phyloP scores from a whole-genome alignment of 2,329 filamentous ascomycete genomes.

The Colletotrichum horii region DNA sequence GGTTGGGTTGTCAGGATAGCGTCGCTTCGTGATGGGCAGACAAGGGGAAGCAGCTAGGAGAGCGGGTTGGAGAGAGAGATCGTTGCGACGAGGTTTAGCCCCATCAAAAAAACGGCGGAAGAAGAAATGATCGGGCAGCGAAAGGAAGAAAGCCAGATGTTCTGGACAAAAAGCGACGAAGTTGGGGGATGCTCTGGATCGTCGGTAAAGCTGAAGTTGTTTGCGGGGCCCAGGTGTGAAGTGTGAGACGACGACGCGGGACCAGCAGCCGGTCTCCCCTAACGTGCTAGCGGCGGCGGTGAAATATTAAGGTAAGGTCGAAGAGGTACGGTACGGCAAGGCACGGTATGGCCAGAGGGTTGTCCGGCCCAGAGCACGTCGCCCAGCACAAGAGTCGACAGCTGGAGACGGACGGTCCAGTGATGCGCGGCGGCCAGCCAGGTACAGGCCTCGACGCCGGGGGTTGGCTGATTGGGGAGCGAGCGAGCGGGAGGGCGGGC shows the following conservation, averaged over 20 bases:
- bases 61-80: neutral
- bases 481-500: neutral
- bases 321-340: neutral
- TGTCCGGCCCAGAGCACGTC: conserved; percentile 1
- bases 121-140: conserved; percentile 5
- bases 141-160: conserved; percentile 11
- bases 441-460: conserved; percentile 14
- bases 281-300: conserved; percentile 22
- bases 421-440: conserved; percentile 14
- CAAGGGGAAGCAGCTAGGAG: conserved; percentile 8
- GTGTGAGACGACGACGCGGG: conserved; percentile 24
- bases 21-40: conserved; percentile 15
- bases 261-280: conserved; percentile 21
- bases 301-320: conserved; percentile 18
- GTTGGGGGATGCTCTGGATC: conserved; percentile 15
- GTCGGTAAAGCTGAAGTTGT: conserved; percentile 24
- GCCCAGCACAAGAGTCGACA: conserved; percentile 1
- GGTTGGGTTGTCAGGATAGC: conserved; percentile 11
- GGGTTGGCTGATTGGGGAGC: neutral
- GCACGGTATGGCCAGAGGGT: conserved; percentile 4
- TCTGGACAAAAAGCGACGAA: conserved; percentile 2
- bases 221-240: conserved; percentile 25
- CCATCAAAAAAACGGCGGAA: conserved; percentile 15
- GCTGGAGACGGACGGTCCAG: conserved; percentile 20
- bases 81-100: conserved; percentile 5